Base-by-base conservation (phyloP, 2,329 filamentous ascomycete genomes). In the Rutstroemia sp. region DNA sequence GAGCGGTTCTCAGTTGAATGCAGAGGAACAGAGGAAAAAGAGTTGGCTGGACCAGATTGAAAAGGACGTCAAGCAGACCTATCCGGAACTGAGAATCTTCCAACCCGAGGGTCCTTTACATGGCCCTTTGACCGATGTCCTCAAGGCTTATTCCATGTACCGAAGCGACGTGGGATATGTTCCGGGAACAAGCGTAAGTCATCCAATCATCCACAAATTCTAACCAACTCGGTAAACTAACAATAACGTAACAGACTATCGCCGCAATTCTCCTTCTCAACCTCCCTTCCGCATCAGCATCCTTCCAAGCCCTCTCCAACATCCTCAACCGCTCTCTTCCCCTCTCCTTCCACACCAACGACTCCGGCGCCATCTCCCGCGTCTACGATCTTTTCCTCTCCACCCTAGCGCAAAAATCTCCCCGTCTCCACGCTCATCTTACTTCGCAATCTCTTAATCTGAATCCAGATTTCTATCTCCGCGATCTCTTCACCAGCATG, bases 71-170 rank as follows among this genome's bases (percentile, higher is more conserved):
- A 73, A 81, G 27, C 75, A 73, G 36, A 89, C 87, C 1, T 92
- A 86, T 76, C 78, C 80, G 2, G 87, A 91, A 56, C 73, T 91
- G 47, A 82, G 82, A 63, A 87, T 92, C 67, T 92, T 92, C 67
- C 65, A 64, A 50, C 59, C 59, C 8, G 67, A 64, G 38, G 69
- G 67, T 12, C 87, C 88, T 1, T 73, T 92, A 10, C 82, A 92
- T 67, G 75, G 82, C 57, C 77, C 79, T 39, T 74, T 94, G 30
- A 74, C 87, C 17, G 84, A 92, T 67, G 82, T 94, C 9, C 76
- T 92, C 58, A 84, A 84, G 65, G 89, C 89, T 6, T 92, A 92
- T 70, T 78, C 84, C 54, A 87, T 90, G 81, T 94, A 94, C 71
- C 80, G 89, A 59, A 86, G 84, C 62, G 89, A 94, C 67, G 87